Conservation (phyloP, 2,329 filamentous ascomycete species). For the Arthroderma uncinatum region DNA sequence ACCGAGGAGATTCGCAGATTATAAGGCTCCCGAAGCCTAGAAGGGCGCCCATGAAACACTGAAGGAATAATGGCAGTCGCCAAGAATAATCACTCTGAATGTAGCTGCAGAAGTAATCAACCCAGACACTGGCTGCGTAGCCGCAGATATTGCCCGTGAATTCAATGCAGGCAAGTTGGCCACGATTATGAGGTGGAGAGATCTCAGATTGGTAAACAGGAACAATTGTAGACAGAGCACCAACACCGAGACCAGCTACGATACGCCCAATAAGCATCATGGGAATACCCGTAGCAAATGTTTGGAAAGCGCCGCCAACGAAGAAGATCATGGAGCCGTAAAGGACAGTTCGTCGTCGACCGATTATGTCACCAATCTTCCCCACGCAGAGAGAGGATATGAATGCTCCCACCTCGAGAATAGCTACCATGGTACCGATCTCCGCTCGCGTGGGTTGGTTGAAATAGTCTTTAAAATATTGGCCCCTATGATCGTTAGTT, state of each 20-base stretch:
- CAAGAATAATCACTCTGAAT: slow-evolving; percentile 79
- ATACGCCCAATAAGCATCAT: slow-evolving; percentile 82
- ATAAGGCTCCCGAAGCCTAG: slow-evolving; percentile 76
- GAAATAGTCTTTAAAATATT: slow-evolving; percentile 86
- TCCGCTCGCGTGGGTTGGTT: slow-evolving; percentile 74
- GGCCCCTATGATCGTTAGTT: slow-evolving; percentile 42
- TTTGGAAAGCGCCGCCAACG: slow-evolving; percentile 72
- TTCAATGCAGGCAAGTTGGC: slow-evolving; percentile 92
- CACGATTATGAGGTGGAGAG: slow-evolving; percentile 89
- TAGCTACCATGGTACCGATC: slow-evolving; percentile 95
- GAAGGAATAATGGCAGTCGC: slow-evolving; percentile 80
- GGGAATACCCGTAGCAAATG: slow-evolving; percentile 66
- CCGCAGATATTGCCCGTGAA: slow-evolving; percentile 96
- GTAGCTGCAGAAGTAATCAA: slow-evolving; percentile 92
- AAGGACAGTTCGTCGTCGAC: slow-evolving; percentile 76
- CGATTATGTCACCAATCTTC: slow-evolving; percentile 80
- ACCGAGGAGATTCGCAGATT: slow-evolving; percentile 95
- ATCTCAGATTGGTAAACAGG: slow-evolving; percentile 93
- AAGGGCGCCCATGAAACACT: slow-evolving; percentile 85
- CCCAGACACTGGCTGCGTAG: slow-evolving; percentile 94
- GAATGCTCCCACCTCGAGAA: slow-evolving; percentile 86
- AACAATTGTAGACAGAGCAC: slow-evolving; percentile 81
- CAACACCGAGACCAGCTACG: slow-evolving; percentile 74
- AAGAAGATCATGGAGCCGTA: slow-evolving; percentile 87
- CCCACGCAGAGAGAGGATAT: slow-evolving; percentile 80